Evolutionary conservation across 768 basidiomycete genomes (phyloP), one percentile per base, ranked within the genome.

Genomic region (Amanita inopinata): DNA sequence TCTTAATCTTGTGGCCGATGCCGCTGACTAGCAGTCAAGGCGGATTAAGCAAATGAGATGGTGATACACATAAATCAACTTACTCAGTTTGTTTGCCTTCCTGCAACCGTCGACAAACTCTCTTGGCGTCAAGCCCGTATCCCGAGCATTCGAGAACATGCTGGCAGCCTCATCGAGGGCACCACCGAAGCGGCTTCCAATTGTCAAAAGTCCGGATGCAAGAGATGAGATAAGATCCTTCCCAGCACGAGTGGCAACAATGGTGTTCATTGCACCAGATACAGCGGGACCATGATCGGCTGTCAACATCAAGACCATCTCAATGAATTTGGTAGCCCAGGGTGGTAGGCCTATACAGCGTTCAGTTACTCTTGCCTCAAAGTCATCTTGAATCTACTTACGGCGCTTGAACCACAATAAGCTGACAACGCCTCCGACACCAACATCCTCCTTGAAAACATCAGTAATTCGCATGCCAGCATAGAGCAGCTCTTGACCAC

Each of bases 1-100:
- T 90, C 80, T 99, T 99, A 74, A 99, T 96, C 78, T 98, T 98
- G 81, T 99, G 94, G 34, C 94, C 94, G 52, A 99, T 99, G 71
- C 94, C 94, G 51, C 82, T 85, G 72, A 97, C 85, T 86, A 50
- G 25, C 22, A 46, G 34, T 31, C 12, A 45, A 32, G 5, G 41
- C 20, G 31, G 27, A 22, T 45, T 42, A 6, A 44, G 27, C 43
- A 43, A 50, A 47, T 24, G 20, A 42, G 28, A 15, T 23, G 2
- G 9, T 23, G 20, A 45, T 33, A 20, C 42, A 30, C n/a, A n/a
- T n/a, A n/a, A n/a, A n/a, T n/a, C n/a, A 17, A 76, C 81, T 48
- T 52, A 84, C 84, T 94, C 49, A 96, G 80, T 66, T 91, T 91
- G 74, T 94, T 96, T 20, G 80, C 80, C 68, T 92, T 92, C 56